A percentile compares a stretch with the other conserved stretches of the same genome.
phyloP scores from a whole-genome alignment of 768 basidiomycete species.

The Auricularia sp. region DNA sequence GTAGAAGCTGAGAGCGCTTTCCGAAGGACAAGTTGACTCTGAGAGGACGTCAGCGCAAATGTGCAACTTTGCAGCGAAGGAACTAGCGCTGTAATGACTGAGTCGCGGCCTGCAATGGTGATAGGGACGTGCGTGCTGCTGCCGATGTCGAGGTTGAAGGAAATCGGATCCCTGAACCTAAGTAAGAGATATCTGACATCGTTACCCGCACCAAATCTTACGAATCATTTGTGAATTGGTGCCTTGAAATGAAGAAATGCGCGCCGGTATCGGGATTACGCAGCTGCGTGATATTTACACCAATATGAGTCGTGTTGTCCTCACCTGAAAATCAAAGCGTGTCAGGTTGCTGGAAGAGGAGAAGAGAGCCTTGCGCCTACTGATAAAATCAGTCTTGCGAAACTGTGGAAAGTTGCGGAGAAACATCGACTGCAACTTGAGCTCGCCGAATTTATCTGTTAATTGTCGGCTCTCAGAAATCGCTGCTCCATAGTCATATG shows the following conservation, averaged over 20 bases:
- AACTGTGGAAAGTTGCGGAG: slow-evolving; percentile 17
- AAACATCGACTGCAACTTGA: slow-evolving; percentile 21
- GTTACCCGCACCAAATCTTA: not conserved
- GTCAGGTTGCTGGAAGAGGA: slow-evolving; percentile 11
- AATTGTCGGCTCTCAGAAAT: slow-evolving; percentile 20
- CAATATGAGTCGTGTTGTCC: not conserved
- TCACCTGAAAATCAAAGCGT: not conserved
- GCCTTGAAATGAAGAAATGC: slow-evolving; percentile 20
- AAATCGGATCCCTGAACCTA: slow-evolving; percentile 1
- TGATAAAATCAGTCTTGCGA: slow-evolving; percentile 13
- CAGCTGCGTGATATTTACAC: slow-evolving; percentile 13
- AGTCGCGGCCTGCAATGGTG: slow-evolving; percentile 15
- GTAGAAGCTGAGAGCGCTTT: not conserved
- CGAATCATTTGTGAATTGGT: slow-evolving; percentile 10
- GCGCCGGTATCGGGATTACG: slow-evolving; percentile 13
- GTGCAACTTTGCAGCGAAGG: slow-evolving; percentile 13
- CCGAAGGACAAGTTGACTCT: slow-evolving; percentile 13
- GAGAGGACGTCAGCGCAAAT: slow-evolving; percentile 2
- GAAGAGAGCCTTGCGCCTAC: slow-evolving; percentile 6
- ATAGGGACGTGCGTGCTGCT: slow-evolving; percentile 13
- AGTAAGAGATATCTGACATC: too few relatives aligned
- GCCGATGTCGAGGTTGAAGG: slow-evolving; percentile 14
- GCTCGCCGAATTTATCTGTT: slow-evolving; percentile 18
- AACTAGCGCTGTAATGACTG: slow-evolving; percentile 15
- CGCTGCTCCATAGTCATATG: slow-evolving; percentile 19